Conservation (phyloP, 371 early-diverging fungal species). For the Phascolomyces articulosus region DNA sequence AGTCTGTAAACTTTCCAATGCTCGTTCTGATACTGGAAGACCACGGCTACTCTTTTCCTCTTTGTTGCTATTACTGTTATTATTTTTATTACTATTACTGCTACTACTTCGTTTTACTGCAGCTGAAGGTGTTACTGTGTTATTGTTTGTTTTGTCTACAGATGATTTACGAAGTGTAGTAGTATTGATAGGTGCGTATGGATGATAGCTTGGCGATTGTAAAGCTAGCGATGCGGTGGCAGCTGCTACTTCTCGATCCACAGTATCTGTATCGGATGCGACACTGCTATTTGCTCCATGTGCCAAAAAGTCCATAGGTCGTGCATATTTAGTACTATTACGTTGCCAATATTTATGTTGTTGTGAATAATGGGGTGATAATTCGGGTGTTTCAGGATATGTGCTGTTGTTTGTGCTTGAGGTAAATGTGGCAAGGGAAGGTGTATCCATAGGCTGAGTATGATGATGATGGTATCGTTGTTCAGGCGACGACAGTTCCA, state of each 20-base stretch:
- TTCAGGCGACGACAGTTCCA: constrained; percentile 9
- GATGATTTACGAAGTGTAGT: neutral
- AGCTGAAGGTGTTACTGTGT: neutral
- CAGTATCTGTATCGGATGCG: constrained; percentile 40
- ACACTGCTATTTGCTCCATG: constrained; percentile 6
- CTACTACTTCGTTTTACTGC: constrained; percentile 1
- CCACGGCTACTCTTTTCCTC: neutral
- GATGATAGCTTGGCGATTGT: constrained; percentile 26
- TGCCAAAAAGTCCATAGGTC: constrained; percentile 28
- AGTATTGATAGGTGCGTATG: constrained; percentile 19
- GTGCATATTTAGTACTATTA: constrained; percentile 11
- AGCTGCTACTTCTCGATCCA: constrained; percentile 49
- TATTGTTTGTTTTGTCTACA: neutral
- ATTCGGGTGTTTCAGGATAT: constrained; percentile 18
- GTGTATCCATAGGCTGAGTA: neutral
- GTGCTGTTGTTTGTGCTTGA: constrained; percentile 9
- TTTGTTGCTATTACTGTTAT: neutral
- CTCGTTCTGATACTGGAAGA: constrained; percentile 26
- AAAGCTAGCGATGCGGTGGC: constrained; percentile 26
- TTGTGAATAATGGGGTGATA: constrained; percentile 13
- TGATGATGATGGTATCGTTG: constrained; percentile 6
- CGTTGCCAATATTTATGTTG: neutral
- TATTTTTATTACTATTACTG: neutral
- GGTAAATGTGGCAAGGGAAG: constrained; percentile 5
- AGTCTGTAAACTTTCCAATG: constrained; percentile 51